Conservation (phyloP, 257 asterid genomes). For the Solanum etuberosum region DNA sequence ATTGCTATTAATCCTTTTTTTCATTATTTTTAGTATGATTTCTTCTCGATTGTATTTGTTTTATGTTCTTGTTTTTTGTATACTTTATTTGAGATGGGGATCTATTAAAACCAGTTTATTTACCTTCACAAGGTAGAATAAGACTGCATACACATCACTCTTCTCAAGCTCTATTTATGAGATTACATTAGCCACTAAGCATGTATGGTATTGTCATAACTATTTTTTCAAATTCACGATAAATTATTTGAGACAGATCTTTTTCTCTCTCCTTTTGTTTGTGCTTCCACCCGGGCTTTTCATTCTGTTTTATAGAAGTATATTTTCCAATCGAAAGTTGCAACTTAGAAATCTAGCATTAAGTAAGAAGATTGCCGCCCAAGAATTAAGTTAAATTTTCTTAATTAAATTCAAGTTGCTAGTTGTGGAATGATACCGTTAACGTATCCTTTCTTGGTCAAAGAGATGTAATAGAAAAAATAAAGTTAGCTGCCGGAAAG, state of each 20-base stretch:
- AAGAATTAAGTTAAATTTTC: neutral
- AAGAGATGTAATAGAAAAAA: constrained; percentile 3
- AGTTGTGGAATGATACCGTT: neutral
- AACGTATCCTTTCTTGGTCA: neutral
- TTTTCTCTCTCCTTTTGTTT: too few species aligned
- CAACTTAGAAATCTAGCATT: neutral
- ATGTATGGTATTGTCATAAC: neutral
- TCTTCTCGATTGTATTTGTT: neutral
- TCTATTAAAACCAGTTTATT: neutral
- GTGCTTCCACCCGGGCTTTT: too few species aligned
- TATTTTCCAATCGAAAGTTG: neutral
- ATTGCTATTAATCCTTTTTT: neutral
- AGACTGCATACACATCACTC: neutral
- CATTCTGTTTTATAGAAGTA: too few species aligned
- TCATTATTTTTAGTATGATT: neutral
- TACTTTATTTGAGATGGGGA: neutral
- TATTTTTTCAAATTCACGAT: neutral
- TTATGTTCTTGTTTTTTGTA: neutral
- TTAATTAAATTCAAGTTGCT: neutral
- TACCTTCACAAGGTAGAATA: neutral
- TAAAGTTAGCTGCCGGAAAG: neutral
- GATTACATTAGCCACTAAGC: too few species aligned
- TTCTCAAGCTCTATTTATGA: too few species aligned
- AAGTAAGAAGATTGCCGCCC: neutral
- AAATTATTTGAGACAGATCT: neutral